Evolutionary conservation across 2,329 filamentous ascomycete genomes (phyloP).

Genomic region (Penicillium sp.): DNA sequence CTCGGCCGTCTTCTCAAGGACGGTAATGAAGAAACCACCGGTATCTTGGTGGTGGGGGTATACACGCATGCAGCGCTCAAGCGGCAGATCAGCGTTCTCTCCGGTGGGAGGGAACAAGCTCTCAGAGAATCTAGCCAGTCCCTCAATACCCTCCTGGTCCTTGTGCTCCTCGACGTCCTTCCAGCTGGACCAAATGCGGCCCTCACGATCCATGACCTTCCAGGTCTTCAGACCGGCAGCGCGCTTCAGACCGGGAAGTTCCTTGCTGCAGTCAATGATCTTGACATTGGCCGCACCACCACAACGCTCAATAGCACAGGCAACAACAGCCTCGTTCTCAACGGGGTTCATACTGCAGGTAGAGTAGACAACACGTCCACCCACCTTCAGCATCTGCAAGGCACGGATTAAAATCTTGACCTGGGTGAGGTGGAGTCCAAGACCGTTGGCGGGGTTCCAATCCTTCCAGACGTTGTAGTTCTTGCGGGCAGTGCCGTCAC

Average conservation of each 20-base stretch:
- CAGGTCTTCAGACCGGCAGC: conserved; percentile 75
- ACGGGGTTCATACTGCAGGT: conserved; percentile 99
- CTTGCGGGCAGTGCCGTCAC: conserved; percentile 91
- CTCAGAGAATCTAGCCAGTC: conserved; percentile 69
- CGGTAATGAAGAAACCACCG: conserved; percentile 95
- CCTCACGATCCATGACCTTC: conserved; percentile 87
- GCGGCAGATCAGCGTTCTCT: conserved; percentile 62
- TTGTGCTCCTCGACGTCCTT: conserved; percentile 73
- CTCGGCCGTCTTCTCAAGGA: conserved; percentile 86
- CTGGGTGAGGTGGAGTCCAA: conserved; percentile 86
- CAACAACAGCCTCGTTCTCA: conserved; percentile 91
- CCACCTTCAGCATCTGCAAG: conserved; percentile 92
- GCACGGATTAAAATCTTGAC: conserved; percentile 86
- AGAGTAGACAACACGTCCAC: conserved; percentile 92
- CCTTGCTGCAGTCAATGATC: conserved; percentile 78
- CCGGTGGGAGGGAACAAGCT: conserved; percentile 79
- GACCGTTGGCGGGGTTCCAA: conserved; percentile 83
- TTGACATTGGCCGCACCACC: conserved; percentile 79
- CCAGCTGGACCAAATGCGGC: conserved; percentile 77
- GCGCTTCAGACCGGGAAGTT: conserved; percentile 75
- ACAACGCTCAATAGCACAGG: conserved; percentile 84
- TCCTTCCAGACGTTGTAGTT: conserved; percentile 94
- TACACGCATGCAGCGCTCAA: conserved; percentile 88
- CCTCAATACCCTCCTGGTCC: conserved; percentile 59
- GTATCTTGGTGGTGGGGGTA: conserved; percentile 97